A percentile compares a stretch with the other conserved stretches of the same genome.
Conservation (phyloP, 2,329 filamentous ascomycete genomes). For the Plectosphaerella sp. region DNA sequence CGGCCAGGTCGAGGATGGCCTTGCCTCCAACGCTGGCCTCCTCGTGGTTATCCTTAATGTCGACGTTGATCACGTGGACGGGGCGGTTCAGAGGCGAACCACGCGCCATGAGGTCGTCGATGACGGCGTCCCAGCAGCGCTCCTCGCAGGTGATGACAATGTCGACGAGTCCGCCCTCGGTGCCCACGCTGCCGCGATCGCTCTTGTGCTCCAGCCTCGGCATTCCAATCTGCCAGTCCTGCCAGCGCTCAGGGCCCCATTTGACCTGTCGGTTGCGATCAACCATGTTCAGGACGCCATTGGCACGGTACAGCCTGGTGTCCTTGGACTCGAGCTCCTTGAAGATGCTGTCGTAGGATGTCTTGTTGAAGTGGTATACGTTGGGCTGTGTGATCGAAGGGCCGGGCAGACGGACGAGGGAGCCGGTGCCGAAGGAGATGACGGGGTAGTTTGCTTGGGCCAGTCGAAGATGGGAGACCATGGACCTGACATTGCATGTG, state of each 20-base stretch:
- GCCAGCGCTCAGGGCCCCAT: conserved; percentile 94
- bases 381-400: conserved; percentile 91
- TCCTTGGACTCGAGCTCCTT: conserved; percentile 86
- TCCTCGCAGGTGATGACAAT: conserved; percentile 97
- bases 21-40: conserved; percentile 87
- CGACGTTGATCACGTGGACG: conserved; percentile 96
- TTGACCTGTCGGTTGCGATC: conserved; percentile 89
- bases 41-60: conserved; percentile 98
- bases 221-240: conserved; percentile 89
- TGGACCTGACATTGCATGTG: conserved; percentile 53
- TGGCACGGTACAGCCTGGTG: conserved; percentile 78
- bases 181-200: conserved; percentile 74
- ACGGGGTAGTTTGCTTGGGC: conserved; percentile 87
- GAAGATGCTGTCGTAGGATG: conserved; percentile 92
- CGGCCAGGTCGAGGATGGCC: conserved; percentile 87
- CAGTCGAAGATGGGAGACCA: conserved; percentile 97
- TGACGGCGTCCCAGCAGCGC: conserved; percentile 94
- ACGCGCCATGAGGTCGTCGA: conserved; percentile 85
- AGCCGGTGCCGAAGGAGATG: conserved; percentile 95
- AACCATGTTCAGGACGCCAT: conserved; percentile 94
- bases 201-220: conserved; percentile 72
- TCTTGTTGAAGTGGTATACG: conserved; percentile 97
- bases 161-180: conserved; percentile 86
- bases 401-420: conserved; percentile 86
- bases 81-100: conserved; percentile 85